Evolutionary conservation across 2,329 filamentous ascomycete species (phyloP), one percentile per base, ranked within the genome.

Genomic region (Apiospora malaysiana): DNA sequence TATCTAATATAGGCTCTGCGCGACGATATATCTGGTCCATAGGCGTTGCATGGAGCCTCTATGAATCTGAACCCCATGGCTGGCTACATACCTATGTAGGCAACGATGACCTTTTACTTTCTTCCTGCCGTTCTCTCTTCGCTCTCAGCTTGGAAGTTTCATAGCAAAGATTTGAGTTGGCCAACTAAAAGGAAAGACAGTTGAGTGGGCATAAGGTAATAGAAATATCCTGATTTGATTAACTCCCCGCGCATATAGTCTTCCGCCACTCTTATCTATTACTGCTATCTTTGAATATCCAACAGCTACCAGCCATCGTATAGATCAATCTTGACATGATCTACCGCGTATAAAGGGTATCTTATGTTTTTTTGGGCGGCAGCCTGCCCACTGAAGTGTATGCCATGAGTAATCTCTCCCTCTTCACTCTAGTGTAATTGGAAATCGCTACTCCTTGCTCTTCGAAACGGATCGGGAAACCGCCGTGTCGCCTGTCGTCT

Each of bases 401-500:
- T 37, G 21, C n/a, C 51, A 59, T 27, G 21, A 59, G 51, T n/a
- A 66, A 66, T 66, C 37, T 23, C 14, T 21, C n/a, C 7, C 18
- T 25, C 63, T n/a, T 37, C 16, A 43, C n/a, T 56, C 21, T 16
- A 16, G 16, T 43, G 9, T 16, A 59, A 59, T 18, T 23, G 56
- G 56, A 37, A 40, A 63, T 40, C 27, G 46, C 21, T 68, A 67
- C 21, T 68, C 67, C 46, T 56, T 68, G 32, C 45, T 51, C 42
- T 42, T 56, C 4, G 67, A 40, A 10, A 23, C 37, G 3, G 67
- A 51, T 9, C 46, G 67, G 27, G 67, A 68, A 9, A n/a, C 68
- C 8, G 37, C 49, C 42, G 49, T 69, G 14, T 77, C 75, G 10
- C 71, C 72, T 4, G 78, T 81, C 21, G 78, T 76, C 63, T 71